Evolutionary conservation across 805 yeast genomes (phyloP), one percentile per base, ranked within the genome.

Genomic region (Yamadazyma kitorensis): DNA sequence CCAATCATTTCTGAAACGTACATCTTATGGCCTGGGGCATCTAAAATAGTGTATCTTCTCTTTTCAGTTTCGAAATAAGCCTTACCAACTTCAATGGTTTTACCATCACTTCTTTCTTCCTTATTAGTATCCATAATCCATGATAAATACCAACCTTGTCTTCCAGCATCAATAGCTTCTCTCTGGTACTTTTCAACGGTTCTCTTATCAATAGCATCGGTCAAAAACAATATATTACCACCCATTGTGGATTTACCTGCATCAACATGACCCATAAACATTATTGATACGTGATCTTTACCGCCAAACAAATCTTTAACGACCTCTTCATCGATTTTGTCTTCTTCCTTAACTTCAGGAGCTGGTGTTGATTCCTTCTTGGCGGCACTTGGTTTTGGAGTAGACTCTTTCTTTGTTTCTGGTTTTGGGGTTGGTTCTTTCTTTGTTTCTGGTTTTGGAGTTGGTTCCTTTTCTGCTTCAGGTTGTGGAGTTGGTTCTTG

Each of bases 231-330:
- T 49, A 93, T 71, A 66, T 93, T 93, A 68, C 99, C 99, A 61
- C 98, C 98, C 96, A 93, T 91, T 41, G 99, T 93, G 33, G 96
- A 87, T 66, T 93, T 93, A 60, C 99, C 98, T 22, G 98, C 98
- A 74, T 93, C 98, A 48, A 93, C 99, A 59, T 93, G 99, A 51
- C 99, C 99, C 98, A 93, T 93, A 68, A 93, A 93, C 49, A 93
- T 87, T 50, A 93, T 83, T 13, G 97, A 89, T 59, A 93, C 77
- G 68, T 93, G 98, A 60, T 91, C 98, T 64, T 93, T 93, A 54
- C 95, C 95, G 45, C 96, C 97, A 55, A 86, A 93, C 85, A 93
- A 67, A 53, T 94, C 98, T 39, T 77, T 81, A 45, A 93, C 87
- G 45, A 89, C 77, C 49, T 82, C 93, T 54, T 85, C 85, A 58